Base-by-base conservation (phyloP, 805 yeast genomes). In the Schizosaccharomyces pombe region DNA sequence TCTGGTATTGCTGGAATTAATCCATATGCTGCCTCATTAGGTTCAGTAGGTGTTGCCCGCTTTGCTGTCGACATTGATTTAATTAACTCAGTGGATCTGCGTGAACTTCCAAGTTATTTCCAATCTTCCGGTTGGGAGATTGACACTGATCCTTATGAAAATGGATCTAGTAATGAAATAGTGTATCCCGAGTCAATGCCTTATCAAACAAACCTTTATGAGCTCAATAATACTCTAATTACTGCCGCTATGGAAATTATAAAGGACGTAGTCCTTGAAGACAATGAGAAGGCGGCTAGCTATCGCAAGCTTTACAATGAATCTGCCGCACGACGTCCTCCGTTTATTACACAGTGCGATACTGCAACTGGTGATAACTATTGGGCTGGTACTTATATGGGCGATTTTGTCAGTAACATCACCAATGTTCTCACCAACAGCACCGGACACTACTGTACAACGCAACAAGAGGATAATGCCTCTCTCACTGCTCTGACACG, bases 401-500 rank as follows among this genome's bases (percentile, higher is more conserved):
- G 71, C 57, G 72, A 75, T 60, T 67, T 76, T 60, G 75, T 76
- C 62, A 63, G 70, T 28, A 69, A 70, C 63, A 73, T 67, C 61
- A 70, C 80, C 34, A 57, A 59, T 14, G 59, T 76, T 58, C 63
- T 77, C 62, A 73, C 82, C 59, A 78, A 79, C 61, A 78, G 78
- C 55, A 70, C 78, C 39, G 81, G 76, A 29, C 66, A 65, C 12
- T 78, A 77, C 68, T 76, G 81, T 63, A 62, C 78, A 47, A 73
- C 81, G 49, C 80, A 79, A 55, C 82, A 78, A 64, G 84, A 79
- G 64, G 84, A 79, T 62, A 75, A 77, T 62, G 83, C 83, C 16
- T 68, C 79, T 14, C 71, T 78, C 61, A 82, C 78, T 63, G 75
- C 77, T 6, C 64, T 78, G 56, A 60, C 75, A 52, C 73, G 84